Conservation (phyloP, 495 filamentous ascomycete genomes). For the Lophiostoma macrostomum region DNA sequence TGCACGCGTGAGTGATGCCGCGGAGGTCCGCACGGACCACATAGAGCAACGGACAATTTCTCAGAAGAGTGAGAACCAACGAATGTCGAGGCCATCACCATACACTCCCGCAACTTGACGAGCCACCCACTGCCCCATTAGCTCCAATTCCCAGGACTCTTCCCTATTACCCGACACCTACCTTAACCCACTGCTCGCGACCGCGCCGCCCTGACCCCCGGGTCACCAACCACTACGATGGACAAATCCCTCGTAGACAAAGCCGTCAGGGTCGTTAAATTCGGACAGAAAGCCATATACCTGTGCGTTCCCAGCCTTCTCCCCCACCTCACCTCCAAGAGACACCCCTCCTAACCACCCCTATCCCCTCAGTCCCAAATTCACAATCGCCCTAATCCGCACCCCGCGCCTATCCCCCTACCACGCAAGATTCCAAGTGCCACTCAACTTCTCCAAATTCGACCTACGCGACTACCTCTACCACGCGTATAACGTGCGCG, state of each 20-base stretch:
- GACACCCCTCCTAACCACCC: conserved; percentile 4
- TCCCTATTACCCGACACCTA: no score
- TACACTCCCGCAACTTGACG: no score
- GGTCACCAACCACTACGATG: no score
- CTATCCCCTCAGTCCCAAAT: conserved; percentile 63
- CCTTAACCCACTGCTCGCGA: no score
- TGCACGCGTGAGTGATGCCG: no score
- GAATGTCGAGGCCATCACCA: no score
- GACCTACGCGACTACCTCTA: conserved; percentile 87
- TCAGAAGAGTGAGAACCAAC: no score
- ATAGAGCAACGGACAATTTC: no score
- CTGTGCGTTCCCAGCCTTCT: conserved; percentile 32
- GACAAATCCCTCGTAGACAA: neutral
- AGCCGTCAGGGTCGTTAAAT: conserved; percentile 3
- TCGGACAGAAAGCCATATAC: conserved; percentile 41
- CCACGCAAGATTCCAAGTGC: conserved; percentile 80
- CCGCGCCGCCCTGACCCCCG: no score
- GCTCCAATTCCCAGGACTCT: no score
- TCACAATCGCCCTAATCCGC: conserved; percentile 71
- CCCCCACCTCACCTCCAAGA: neutral
- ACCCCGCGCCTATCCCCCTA: conserved; percentile 67
- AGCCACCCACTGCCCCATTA: no score
- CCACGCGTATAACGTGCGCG: conserved; percentile 66
- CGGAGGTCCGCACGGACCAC: no score
- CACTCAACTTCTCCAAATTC: conserved; percentile 84